Evolutionary conservation across 768 basidiomycete genomes (phyloP).

Genomic region (Guyanaporus albipodus): DNA sequence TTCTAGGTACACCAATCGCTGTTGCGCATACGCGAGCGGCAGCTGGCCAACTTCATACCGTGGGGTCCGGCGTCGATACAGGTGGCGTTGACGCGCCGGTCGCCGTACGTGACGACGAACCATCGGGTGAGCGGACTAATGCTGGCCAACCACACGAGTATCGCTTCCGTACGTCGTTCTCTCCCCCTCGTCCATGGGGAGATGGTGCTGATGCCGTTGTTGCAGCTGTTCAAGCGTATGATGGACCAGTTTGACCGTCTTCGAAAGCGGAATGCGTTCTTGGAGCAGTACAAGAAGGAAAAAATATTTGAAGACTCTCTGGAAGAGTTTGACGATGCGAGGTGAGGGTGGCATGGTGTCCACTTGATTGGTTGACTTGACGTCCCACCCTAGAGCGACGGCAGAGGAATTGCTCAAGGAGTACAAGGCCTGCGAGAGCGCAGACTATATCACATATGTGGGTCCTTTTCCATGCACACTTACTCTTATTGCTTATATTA

Average conservation of each 20-base stretch:
- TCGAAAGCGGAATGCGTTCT: slow-evolving; percentile 83
- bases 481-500: not conserved
- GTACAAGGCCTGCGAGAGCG: slow-evolving; percentile 93
- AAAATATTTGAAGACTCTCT: slow-evolving; percentile 90
- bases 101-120: slow-evolving; percentile 81
- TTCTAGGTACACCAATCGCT: slow-evolving; percentile 92
- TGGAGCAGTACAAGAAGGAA: slow-evolving; percentile 98
- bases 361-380: not conserved
- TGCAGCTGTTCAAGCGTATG: slow-evolving; percentile 91
- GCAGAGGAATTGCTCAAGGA: slow-evolving; percentile 88
- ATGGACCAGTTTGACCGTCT: slow-evolving; percentile 91
- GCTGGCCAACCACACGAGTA: slow-evolving; percentile 99
- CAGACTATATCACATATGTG: slow-evolving; percentile 90
- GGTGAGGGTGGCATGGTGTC: slow-evolving; percentile 43
- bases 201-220: not conserved
- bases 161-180: slow-evolving; percentile 72
- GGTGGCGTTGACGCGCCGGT: slow-evolving; percentile 88
- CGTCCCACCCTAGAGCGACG: slow-evolving; percentile 54
- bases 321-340: slow-evolving; percentile 97
- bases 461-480: slow-evolving; percentile 23
- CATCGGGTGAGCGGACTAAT: slow-evolving; percentile 97
- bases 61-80: slow-evolving; percentile 99
- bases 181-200: not conserved
- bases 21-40: slow-evolving; percentile 92
- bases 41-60: slow-evolving; percentile 96